These are phyloP conservation scores for Verticillium alfalfae DNA, from an alignment of 2,329 filamentous ascomycete genomes.

Conservation along the genomic window DNA sequence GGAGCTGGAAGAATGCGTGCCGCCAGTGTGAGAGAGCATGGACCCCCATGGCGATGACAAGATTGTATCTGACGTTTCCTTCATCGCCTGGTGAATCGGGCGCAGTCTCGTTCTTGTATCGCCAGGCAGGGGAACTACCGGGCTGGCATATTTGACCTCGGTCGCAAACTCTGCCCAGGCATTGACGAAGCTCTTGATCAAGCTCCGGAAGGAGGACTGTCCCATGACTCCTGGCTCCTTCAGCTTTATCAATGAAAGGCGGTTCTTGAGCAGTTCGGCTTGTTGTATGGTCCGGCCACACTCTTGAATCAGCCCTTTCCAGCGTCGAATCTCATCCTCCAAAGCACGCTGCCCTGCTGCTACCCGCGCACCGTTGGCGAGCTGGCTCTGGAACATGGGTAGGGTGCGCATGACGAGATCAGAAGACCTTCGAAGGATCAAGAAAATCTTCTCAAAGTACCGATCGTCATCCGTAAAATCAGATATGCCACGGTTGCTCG, in stretches of 20 bases:
- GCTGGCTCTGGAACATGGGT: slow-evolving; percentile 63
- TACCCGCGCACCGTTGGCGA: slow-evolving; percentile 56
- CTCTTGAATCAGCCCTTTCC: slow-evolving; percentile 66
- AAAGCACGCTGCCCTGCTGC: slow-evolving; percentile 56
- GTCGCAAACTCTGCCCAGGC: slow-evolving; percentile 63
- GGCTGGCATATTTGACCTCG: slow-evolving; percentile 51
- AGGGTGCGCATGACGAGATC: slow-evolving; percentile 68
- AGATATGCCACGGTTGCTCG: slow-evolving; percentile 41
- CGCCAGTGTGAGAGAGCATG: slow-evolving; percentile 22
- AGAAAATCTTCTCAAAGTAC: slow-evolving; percentile 76
- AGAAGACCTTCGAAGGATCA: slow-evolving; percentile 67
- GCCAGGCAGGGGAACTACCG: slow-evolving; percentile 46
- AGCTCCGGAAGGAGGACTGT: slow-evolving; percentile 56
- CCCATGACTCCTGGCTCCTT: slow-evolving; percentile 74
- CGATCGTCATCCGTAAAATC: slow-evolving; percentile 73
- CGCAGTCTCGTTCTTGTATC: slow-evolving; percentile 71
- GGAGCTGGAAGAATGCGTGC: slow-evolving; percentile 7
- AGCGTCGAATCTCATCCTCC: slow-evolving; percentile 57
- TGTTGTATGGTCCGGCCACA: slow-evolving; percentile 67
- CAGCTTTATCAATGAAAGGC: slow-evolving; percentile 74
- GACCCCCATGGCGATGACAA: slow-evolving; percentile 53
- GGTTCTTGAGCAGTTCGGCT: slow-evolving; percentile 65
- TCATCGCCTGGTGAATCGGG: slow-evolving; percentile 76
- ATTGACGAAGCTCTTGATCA: slow-evolving; percentile 70
- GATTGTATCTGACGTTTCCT: slow-evolving; percentile 73